Percentiles rank a stretch among this genome's conserved stretches.
These are phyloP conservation scores for Tilletiopsis washingtonensis DNA, from an alignment of 1,284 basidiomycete species.

Conservation along the genomic window DNA sequence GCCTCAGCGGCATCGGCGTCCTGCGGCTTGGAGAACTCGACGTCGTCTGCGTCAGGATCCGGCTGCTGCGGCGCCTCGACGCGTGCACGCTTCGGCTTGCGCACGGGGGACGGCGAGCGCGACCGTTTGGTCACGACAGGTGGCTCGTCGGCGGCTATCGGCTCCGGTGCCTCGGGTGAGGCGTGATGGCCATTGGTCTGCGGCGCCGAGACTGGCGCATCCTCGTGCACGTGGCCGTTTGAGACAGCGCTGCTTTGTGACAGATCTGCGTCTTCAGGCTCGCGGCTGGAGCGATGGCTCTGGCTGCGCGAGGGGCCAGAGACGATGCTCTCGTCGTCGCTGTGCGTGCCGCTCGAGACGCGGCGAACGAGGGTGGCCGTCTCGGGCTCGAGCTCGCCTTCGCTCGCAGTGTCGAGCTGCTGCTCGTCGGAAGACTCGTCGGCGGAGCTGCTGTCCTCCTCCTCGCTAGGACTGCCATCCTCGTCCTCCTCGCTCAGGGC, in stretches of 20 bases:
- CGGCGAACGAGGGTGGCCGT: background rate
- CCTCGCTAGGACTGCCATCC: slow-evolving; percentile 28
- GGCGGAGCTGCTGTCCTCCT: slow-evolving; percentile 17
- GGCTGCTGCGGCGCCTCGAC: slow-evolving; percentile 4
- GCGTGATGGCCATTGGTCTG: background rate
- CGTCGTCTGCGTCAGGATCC: slow-evolving; percentile 11
- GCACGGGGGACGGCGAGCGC: background rate
- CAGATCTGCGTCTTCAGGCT: too few species aligned
- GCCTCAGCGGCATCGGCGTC: slow-evolving; percentile 48
- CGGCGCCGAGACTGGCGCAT: background rate
- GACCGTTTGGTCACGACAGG: too few species aligned
- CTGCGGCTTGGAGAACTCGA: slow-evolving; percentile 27
- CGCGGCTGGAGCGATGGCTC: background rate
- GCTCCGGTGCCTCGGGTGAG: too few species aligned
- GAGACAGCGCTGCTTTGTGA: too few species aligned
- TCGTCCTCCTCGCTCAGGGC: slow-evolving; percentile 31
- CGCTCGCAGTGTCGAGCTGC: background rate
- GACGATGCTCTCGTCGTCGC: background rate
- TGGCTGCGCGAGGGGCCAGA: too few species aligned
- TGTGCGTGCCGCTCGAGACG: background rate
- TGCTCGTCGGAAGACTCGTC: background rate
- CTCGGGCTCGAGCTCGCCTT: background rate
- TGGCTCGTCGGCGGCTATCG: too few species aligned
- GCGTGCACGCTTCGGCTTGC: background rate
- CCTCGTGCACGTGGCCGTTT: too few species aligned